Evolutionary conservation across 768 basidiomycete genomes (phyloP), one percentile per base, ranked within the genome.

Genomic region (Phylloporus scabripes): DNA sequence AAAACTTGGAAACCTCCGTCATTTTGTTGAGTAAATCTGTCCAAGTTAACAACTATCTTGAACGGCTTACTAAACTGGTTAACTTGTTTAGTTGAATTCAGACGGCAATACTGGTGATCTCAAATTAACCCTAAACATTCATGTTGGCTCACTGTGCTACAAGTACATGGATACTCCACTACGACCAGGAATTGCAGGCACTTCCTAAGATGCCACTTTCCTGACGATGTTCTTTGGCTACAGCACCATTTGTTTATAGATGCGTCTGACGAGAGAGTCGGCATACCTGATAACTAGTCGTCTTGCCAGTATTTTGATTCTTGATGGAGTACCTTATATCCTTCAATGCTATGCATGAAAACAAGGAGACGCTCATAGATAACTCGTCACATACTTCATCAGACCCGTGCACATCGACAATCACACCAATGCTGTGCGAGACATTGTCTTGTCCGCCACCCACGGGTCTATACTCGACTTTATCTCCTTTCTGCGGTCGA

Each of bases 281-380:
- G 39, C 59, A 45, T 31, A 69, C 74, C 61, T 64, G 65, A 46
- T 75, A 72, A 21, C 37, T 63, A 1, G 72, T 73, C 7, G 42
- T 58, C 60, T 74, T 76, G 5, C 68, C 65, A 5, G 72, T 76
- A n/a, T 72, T 71, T 42, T 69, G 64, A 40, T 75, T 75, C 60
- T 63, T 70, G 62, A 74, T 75, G 4, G 63, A 57, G 51, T 68
- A 74, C 47, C 62, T 60, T 2, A 51, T 23, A 0, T 66, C 62
- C 72, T 74, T 45, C 0, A 51, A 24, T 38, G 12, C 15, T 47
- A 33, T 4, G 1, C 24, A 9, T 51, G 47, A 37, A 18, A 26
- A 29, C n/a, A 12, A 26, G 23, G 24, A 18, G 10, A n/a, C n/a
- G n/a, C n/a, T 15, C n/a, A 0, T 23, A 14, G 3, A 0, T 0